Evolutionary conservation across 371 early-diverging fungal genomes (phyloP).

Genomic region (Massospora cicadina): DNA sequence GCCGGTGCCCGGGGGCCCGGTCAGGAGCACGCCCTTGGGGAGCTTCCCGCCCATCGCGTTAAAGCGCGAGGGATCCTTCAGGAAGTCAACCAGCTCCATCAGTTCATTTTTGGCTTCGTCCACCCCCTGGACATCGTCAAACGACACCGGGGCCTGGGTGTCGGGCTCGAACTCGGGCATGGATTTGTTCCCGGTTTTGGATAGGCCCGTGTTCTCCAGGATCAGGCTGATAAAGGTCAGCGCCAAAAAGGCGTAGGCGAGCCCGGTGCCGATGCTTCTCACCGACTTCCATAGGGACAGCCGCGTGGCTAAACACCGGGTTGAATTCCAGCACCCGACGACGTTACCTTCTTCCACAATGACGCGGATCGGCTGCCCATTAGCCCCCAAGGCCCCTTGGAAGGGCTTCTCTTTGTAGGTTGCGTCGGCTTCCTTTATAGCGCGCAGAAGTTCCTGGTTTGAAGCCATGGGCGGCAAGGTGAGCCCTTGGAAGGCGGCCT

Average conservation of each 20-base stretch:
- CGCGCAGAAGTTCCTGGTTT: slow-evolving; percentile 16
- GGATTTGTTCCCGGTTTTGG: slow-evolving; percentile 34
- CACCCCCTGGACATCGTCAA: slow-evolving; percentile 91
- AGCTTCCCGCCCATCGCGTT: slow-evolving; percentile 84
- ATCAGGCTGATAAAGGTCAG: slow-evolving; percentile 50
- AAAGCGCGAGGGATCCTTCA: slow-evolving; percentile 81
- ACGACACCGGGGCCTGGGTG: slow-evolving; percentile 45
- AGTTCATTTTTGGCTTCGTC: slow-evolving; percentile 95
- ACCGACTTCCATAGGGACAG: slow-evolving; percentile 49
- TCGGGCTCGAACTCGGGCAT: slow-evolving; percentile 53
- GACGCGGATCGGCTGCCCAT: slow-evolving; percentile 35
- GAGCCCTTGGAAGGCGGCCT: slow-evolving; percentile 15
- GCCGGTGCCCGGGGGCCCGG: slow-evolving; percentile 99
- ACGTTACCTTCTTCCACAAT: slow-evolving; percentile 30
- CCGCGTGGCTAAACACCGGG: slow-evolving; percentile 26
- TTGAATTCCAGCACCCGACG: too few species aligned
- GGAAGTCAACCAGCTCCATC: slow-evolving; percentile 86
- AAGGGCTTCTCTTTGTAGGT: slow-evolving; percentile 12
- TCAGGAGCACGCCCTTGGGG: slow-evolving; percentile 92
- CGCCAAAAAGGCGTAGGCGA: slow-evolving; percentile 60
- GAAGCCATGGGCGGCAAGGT: slow-evolving; percentile 17
- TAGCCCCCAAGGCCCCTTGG: slow-evolving; percentile 15
- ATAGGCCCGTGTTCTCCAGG: slow-evolving; percentile 52
- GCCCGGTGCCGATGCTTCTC: slow-evolving; percentile 51
- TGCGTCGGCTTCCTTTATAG: slow-evolving; percentile 12